Conservation (phyloP, 768 basidiomycete genomes). For the Mycena indigotica region DNA sequence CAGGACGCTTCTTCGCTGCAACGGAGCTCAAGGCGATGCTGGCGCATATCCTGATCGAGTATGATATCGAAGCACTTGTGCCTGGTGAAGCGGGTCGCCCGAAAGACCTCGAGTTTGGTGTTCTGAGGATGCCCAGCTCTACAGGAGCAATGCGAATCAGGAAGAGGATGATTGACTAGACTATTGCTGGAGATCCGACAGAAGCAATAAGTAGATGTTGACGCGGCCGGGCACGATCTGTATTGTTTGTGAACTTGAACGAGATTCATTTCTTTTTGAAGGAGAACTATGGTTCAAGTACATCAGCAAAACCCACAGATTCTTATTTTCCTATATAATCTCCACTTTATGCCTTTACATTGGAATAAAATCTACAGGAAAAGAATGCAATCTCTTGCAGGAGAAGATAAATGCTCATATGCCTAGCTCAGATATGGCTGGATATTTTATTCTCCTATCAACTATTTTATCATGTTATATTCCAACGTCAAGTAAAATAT, state of each 20-base stretch:
- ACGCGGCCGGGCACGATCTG: no score
- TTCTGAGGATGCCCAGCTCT: background rate
- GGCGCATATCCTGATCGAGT: background rate
- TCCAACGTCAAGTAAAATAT: background rate
- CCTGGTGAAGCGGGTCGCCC: background rate
- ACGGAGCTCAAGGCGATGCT: conserved; percentile 4
- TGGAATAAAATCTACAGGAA: background rate
- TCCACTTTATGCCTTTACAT: background rate
- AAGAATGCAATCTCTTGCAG: background rate
- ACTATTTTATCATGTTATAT: background rate
- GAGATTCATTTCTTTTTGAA: no score
- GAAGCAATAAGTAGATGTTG: no score
- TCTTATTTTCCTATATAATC: background rate
- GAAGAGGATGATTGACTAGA: no score
- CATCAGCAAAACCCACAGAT: background rate
- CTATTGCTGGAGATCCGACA: no score
- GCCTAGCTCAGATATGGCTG: background rate
- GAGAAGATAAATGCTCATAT: background rate
- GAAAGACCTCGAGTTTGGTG: background rate
- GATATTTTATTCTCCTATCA: background rate
- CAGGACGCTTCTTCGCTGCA: background rate
- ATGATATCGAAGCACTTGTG: background rate
- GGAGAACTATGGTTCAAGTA: no score
- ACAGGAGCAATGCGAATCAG: background rate
- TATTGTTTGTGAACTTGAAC: no score